Conservation (phyloP, 2,329 filamentous ascomycete species). For the Thelonectria discophora region DNA sequence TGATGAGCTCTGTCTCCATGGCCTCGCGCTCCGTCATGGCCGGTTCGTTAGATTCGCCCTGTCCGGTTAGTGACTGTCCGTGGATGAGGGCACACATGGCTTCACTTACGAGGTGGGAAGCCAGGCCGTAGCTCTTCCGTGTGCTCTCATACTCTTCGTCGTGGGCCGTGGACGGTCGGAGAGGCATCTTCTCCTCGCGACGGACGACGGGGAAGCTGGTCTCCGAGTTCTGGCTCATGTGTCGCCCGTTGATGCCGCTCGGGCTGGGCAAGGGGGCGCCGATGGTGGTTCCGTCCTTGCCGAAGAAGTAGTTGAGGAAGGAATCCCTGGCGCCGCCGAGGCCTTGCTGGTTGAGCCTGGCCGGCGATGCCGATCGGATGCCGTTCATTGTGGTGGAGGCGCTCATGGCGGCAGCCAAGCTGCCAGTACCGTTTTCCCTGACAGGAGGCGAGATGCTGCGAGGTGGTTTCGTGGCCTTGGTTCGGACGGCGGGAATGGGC, state of each 20-base stretch:
- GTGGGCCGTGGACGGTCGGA: conserved; percentile 57
- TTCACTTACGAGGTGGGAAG: conserved; percentile 67
- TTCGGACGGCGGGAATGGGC: conserved; percentile 51
- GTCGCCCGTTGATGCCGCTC: conserved; percentile 55
- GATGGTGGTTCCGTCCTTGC: conserved; percentile 78
- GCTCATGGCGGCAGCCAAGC: conserved; percentile 68
- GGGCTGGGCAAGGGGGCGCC: conserved; percentile 50
- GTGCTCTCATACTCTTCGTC: conserved; percentile 56
- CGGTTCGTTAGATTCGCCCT: conserved; percentile 75
- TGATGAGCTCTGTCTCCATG: conserved; percentile 97
- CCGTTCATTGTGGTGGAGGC: conserved; percentile 60
- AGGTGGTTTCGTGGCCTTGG: conserved; percentile 52
- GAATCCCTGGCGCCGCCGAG: conserved; percentile 79
- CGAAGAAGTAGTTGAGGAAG: conserved; percentile 98
- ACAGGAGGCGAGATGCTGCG: conserved; percentile 87
- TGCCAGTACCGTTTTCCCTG: conserved; percentile 70
- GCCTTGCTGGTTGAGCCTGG: conserved; percentile 67
- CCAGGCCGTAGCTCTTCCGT: conserved; percentile 51
- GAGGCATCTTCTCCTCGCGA: conserved; percentile 68
- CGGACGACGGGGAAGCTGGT: conserved; percentile 85
- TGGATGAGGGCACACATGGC: conserved; percentile 21
- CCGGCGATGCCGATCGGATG: conserved; percentile 49
- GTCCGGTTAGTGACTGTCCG: conserved; percentile 33
- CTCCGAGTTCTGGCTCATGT: conserved; percentile 82
- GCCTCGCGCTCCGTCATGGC: conserved; percentile 94